phyloP scores from a whole-genome alignment of 768 basidiomycete species.

The Tricholoma terreum region DNA sequence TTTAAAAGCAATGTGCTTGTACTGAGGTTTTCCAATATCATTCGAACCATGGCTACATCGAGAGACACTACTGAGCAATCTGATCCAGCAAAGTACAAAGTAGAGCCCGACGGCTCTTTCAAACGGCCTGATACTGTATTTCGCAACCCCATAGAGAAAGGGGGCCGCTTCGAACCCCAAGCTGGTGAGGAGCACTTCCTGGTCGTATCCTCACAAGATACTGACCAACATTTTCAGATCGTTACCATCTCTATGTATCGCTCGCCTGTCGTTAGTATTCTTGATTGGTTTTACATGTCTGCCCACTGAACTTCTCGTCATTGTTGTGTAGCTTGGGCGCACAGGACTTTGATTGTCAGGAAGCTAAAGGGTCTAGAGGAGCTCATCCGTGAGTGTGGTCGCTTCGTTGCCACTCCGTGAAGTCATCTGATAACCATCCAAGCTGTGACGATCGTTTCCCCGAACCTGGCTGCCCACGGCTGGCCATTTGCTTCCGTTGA shows the following conservation, averaged over 20 bases:
- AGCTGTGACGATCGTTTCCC: slow-evolving; percentile 83
- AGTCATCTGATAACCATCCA: background rate
- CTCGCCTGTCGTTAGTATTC: slow-evolving; percentile 69
- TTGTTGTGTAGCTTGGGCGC: slow-evolving; percentile 99
- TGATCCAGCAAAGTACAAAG: slow-evolving; percentile 55
- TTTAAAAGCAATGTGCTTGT: no score
- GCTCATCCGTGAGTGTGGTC: slow-evolving; percentile 60
- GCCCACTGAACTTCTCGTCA: background rate
- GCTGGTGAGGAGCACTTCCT: slow-evolving; percentile 45
- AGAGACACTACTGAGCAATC: slow-evolving; percentile 35
- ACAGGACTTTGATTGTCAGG: slow-evolving; percentile 80
- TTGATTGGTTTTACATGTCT: background rate
- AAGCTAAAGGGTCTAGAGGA: slow-evolving; percentile 90
- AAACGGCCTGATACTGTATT: slow-evolving; percentile 53
- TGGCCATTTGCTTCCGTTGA: slow-evolving; percentile 83
- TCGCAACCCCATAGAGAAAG: slow-evolving; percentile 49
- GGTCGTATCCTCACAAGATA: background rate
- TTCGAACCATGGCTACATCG: slow-evolving; percentile 26
- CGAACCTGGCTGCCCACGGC: slow-evolving; percentile 78
- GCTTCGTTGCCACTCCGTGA: background rate
- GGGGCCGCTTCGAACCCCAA: slow-evolving; percentile 55
- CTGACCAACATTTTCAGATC: slow-evolving; percentile 41
- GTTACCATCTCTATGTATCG: slow-evolving; percentile 90
- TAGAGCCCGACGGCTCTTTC: slow-evolving; percentile 63
- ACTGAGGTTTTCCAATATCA: no score